A percentile compares a stretch with the other conserved stretches of the same genome.
phyloP scores from a whole-genome alignment of 225 moss, liverwort and hornwort species.

The Straminergon stramineum region DNA sequence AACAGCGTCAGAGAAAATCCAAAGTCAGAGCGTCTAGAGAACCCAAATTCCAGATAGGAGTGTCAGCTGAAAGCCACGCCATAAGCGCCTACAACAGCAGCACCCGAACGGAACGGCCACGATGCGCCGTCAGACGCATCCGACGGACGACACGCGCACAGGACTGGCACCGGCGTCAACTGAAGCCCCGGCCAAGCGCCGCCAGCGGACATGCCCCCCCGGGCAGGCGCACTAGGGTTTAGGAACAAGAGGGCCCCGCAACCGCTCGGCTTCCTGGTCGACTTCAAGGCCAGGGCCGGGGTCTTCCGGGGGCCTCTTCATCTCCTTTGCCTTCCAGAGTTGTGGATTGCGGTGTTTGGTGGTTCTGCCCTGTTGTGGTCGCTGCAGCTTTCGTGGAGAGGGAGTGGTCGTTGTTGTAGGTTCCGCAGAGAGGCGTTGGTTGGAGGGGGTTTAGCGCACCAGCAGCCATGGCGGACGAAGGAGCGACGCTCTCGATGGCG shows the following conservation, averaged over 20 bases:
- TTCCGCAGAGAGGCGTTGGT: slow-evolving; percentile 32
- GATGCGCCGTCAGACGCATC: not conserved
- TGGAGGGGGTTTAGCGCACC: not conserved
- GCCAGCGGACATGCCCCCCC: not conserved
- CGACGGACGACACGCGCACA: not conserved
- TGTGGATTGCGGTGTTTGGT: not conserved
- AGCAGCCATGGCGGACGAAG: slow-evolving; percentile 75
- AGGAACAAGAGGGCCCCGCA: not conserved
- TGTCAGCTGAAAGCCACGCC: not conserved
- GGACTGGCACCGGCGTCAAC: not conserved
- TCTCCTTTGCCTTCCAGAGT: not conserved
- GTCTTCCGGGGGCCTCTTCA: not conserved
- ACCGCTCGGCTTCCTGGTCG: not conserved
- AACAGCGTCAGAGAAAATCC: not conserved
- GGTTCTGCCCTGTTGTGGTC: not conserved
- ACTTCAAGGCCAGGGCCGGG: not conserved
- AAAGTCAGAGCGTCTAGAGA: not conserved
- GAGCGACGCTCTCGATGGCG: not conserved
- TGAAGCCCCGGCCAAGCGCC: not conserved
- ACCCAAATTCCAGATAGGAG: not conserved
- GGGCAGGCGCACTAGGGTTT: slow-evolving; percentile 1
- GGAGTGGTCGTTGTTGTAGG: not conserved
- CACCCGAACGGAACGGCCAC: not conserved
- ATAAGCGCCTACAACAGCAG: not conserved
- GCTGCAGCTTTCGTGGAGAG: not conserved